Conservation (phyloP, 2,329 filamentous ascomycete genomes). For the Clarireedia homoeocarpa region DNA sequence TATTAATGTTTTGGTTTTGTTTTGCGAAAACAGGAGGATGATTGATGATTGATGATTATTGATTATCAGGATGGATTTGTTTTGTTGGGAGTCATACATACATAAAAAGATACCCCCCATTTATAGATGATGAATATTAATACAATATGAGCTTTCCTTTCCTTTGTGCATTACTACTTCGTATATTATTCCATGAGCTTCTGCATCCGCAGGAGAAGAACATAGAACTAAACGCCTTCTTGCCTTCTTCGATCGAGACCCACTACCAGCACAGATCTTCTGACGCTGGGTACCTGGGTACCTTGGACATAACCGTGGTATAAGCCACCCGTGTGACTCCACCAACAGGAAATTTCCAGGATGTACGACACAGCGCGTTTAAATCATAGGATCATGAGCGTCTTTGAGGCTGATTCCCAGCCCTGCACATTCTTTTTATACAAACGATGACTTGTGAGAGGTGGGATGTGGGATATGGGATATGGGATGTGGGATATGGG, state of each 20-base stretch:
- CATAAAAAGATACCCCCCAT: conserved; percentile 1
- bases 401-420: not conserved
- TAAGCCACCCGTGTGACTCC: conserved; percentile 4
- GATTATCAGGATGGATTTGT: not conserved
- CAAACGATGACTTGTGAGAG: not conserved
- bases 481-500: no score
- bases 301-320: not conserved
- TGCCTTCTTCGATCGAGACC: not conserved
- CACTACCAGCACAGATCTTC: not conserved
- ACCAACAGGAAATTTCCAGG: not conserved
- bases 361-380: conserved; percentile 2
- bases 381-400: not conserved
- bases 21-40: not conserved
- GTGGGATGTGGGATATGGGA: no score
- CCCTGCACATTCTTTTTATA: not conserved
- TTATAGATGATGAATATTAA: conserved; percentile 4
- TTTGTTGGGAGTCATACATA: not conserved
- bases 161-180: no score
- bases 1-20: not conserved
- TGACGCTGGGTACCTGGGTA: not conserved
- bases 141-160: not conserved
- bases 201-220: not conserved
- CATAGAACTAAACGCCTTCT: not conserved
- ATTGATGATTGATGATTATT: not conserved
- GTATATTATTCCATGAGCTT: not conserved